Base-by-base conservation (phyloP, 177 flowering plant species). In the Vitis hybrid region DNA sequence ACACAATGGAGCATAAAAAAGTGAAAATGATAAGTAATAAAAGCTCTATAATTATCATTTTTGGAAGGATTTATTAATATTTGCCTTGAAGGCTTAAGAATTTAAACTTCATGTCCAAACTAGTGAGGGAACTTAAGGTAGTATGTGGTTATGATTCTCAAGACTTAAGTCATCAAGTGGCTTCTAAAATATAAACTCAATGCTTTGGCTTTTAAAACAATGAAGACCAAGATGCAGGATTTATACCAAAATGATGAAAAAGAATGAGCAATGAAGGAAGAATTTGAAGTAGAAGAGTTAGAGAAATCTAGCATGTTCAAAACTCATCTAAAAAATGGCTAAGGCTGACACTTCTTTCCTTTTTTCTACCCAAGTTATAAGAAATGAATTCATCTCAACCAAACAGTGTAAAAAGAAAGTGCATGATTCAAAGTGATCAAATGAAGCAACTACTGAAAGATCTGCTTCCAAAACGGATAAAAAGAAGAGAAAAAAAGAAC, bases 1-100 rank as follows among this genome's bases (percentile, higher is more conserved):
- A 89, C 65, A 84, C 51, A 61, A 75, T 67, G 19, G 60, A 75
- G 53, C 48, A 60, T 20, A 48, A 9, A n/a, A 71, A 72, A 15
- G 20, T 5, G 7, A 39, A 39, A 39, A 4, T 39, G 18, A 51
- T n/a, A 53, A 45, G 65, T n/a, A 63, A 50, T 6, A 31, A 20
- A 68, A 68, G 69, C 64, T 18, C 45, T 73, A 10, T 3, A 63
- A 39, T 26, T 15, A 61, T 53, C 45, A 71, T 68, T 11, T 68
- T 29, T 16, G 1, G 29, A 53, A 65, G 31, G 16, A 62, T 10
- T 18, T 48, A 26, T 63, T 19, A 63, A 26, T 26, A 26, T 26
- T 26, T 26, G n/a, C n/a, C n/a, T n/a, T n/a, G n/a, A n/a, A n/a
- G n/a, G n/a, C n/a, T n/a, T n/a, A n/a, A n/a, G n/a, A n/a, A n/a